Percentiles rank a stretch among this genome's conserved stretches.
Conservation (phyloP, 2,329 filamentous ascomycete species). For the Aspergillus vadensis region DNA sequence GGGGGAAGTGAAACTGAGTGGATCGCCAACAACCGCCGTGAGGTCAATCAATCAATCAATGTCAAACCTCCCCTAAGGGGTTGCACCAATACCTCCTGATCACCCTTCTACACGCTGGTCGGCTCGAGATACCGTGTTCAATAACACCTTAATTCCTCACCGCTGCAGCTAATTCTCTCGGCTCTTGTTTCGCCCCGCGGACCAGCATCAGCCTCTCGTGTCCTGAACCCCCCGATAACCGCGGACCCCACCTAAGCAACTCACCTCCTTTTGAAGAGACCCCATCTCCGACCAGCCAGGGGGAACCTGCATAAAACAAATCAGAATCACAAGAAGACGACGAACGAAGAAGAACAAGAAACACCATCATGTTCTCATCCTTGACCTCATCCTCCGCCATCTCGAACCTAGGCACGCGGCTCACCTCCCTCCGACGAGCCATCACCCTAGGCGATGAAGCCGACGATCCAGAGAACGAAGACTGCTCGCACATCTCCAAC, state of each 20-base stretch:
- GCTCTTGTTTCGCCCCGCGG: not conserved
- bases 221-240: not conserved
- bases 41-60: conserved; percentile 9
- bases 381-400: conserved; percentile 49
- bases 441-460: conserved; percentile 45
- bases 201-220: not conserved
- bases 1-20: conserved; percentile 7
- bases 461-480: conserved; percentile 58
- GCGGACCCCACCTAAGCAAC: conserved; percentile 21
- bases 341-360: too few species aligned
- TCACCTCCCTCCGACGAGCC: conserved; percentile 48
- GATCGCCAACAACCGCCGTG: conserved; percentile 1
- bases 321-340: too few species aligned
- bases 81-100: not conserved
- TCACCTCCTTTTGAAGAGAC: not conserved
- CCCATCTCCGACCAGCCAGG: not conserved
- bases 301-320: too few species aligned
- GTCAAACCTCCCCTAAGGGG: conserved; percentile 6
- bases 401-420: conserved; percentile 58
- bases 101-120: not conserved
- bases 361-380: conserved; percentile 62
- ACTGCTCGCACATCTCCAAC: conserved; percentile 93
- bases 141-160: not conserved
- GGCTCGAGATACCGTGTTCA: conserved; percentile 9
- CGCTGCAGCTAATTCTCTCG: conserved; percentile 2